Percentiles rank a stretch among this genome's conserved stretches.
Conservation (phyloP, 192 early-diverging fungal genomes). For the Umbelopsis isabellina region DNA sequence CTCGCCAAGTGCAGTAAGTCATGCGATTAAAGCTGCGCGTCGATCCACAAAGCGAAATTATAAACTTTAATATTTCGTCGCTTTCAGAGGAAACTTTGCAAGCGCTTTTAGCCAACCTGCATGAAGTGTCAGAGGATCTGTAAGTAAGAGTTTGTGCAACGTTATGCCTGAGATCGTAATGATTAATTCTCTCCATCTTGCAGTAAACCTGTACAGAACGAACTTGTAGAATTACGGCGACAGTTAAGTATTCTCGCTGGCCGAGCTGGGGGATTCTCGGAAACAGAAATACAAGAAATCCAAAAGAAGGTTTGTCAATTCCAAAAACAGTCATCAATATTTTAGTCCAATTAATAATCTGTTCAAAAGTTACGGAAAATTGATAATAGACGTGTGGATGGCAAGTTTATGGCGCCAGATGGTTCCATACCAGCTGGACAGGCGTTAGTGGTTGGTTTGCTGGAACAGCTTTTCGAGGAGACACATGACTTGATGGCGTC, state of each 20-base stretch:
- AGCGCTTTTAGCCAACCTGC: slow-evolving; percentile 17
- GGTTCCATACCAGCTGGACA: slow-evolving; percentile 81
- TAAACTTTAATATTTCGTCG: slow-evolving; percentile 21
- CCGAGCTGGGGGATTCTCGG: slow-evolving; percentile 30
- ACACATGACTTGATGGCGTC: slow-evolving; percentile 66
- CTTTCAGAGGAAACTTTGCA: slow-evolving; percentile 11
- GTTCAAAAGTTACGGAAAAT: slow-evolving; percentile 60
- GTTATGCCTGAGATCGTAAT: not conserved
- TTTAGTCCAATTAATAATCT: not conserved
- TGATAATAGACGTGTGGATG: slow-evolving; percentile 77
- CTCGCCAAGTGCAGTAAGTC: slow-evolving; percentile 41
- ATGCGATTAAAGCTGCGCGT: not conserved
- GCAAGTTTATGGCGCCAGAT: slow-evolving; percentile 73
- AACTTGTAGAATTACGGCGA: slow-evolving; percentile 70
- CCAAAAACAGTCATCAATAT: not conserved
- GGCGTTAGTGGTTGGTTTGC: slow-evolving; percentile 75
- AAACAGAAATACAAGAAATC: slow-evolving; percentile 50
- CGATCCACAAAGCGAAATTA: not conserved
- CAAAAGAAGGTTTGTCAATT: slow-evolving; percentile 61
- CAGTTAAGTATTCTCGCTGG: slow-evolving; percentile 53
- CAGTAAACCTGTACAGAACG: slow-evolving; percentile 67
- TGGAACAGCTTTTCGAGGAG: slow-evolving; percentile 83
- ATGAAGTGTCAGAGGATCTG: slow-evolving; percentile 58
- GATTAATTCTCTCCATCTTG: not conserved
- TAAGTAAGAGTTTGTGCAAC: slow-evolving; percentile 8